Conservation (phyloP, 495 filamentous ascomycete genomes). For the Hypoxylon perforatum region DNA sequence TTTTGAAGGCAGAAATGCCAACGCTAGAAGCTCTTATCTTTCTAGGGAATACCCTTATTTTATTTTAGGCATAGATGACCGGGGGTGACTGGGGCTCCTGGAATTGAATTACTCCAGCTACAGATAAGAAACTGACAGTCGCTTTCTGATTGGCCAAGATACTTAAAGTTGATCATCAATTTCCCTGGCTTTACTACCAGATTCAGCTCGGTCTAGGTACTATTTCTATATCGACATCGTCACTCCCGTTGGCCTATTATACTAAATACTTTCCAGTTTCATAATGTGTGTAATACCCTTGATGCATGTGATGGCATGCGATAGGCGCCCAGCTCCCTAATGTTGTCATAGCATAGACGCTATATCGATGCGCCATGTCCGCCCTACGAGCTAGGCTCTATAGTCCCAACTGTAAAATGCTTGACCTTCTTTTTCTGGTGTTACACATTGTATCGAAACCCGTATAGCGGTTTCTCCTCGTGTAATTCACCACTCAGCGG, state of each 20-base stretch:
- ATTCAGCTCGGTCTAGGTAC: neutral
- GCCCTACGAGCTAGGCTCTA: neutral
- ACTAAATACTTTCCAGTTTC: too few relatives aligned
- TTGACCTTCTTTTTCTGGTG: conserved; percentile 29
- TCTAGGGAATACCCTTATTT: too few relatives aligned
- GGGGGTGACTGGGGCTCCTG: neutral
- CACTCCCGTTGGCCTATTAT: neutral
- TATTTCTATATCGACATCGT: neutral
- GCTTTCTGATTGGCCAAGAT: conserved; percentile 6
- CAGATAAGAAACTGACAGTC: conserved; percentile 3
- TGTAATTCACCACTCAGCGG: neutral
- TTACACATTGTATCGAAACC: neutral
- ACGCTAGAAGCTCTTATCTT: neutral
- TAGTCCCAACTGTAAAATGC: conserved; percentile 1
- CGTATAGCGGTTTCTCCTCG: neutral
- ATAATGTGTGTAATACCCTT: too few relatives aligned
- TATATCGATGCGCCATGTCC: neutral
- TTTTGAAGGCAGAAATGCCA: neutral
- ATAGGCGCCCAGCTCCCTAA: neutral
- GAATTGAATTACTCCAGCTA: neutral
- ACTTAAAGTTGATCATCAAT: neutral
- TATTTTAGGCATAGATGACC: too few relatives aligned
- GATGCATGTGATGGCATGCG: neutral
- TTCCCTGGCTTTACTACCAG: neutral
- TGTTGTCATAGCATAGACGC: neutral